Percentiles rank a stretch among this genome's conserved stretches.
Evolutionary conservation across 2,329 filamentous ascomycete genomes (phyloP).

Genomic region (Talaromyces funiculosus): DNA sequence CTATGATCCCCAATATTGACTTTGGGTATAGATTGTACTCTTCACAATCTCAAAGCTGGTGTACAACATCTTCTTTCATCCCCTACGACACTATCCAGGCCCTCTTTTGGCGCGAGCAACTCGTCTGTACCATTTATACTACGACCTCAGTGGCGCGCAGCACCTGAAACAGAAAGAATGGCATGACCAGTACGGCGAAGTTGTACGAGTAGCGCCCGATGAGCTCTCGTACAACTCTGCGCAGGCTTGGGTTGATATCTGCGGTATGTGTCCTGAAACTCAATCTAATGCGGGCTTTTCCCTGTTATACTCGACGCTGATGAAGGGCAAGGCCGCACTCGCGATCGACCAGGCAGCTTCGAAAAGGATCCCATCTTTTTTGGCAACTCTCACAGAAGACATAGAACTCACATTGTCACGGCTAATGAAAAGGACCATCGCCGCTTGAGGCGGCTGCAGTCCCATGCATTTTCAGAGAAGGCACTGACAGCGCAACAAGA

Average conservation of each 20-base stretch:
- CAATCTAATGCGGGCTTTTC: not conserved
- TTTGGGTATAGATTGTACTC: not conserved
- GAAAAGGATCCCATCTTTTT: not conserved
- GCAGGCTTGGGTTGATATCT: constrained; percentile 38
- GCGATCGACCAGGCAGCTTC: not conserved
- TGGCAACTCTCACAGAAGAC: not conserved
- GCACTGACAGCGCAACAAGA: constrained; percentile 3
- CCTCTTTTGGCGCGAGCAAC: constrained; percentile 6
- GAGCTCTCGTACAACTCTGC: constrained; percentile 37
- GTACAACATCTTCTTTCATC: not conserved
- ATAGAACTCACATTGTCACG: not conserved
- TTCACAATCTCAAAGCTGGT: not conserved
- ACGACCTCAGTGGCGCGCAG: constrained; percentile 18
- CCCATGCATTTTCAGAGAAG: constrained; percentile 2
- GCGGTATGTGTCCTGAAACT: constrained; percentile 32
- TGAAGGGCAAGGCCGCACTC: not conserved
- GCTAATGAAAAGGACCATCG: not conserved
- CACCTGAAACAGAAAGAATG: constrained; percentile 23
- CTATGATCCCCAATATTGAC: not conserved
- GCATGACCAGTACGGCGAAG: constrained; percentile 28
- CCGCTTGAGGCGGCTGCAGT: not conserved
- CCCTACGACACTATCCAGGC: constrained; percentile 3
- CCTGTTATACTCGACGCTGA: not conserved
- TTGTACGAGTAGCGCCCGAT: constrained; percentile 40
- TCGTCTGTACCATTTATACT: constrained; percentile 8